Base-by-base conservation (phyloP, 345 rosid genomes). In the Triadica sebifera region DNA sequence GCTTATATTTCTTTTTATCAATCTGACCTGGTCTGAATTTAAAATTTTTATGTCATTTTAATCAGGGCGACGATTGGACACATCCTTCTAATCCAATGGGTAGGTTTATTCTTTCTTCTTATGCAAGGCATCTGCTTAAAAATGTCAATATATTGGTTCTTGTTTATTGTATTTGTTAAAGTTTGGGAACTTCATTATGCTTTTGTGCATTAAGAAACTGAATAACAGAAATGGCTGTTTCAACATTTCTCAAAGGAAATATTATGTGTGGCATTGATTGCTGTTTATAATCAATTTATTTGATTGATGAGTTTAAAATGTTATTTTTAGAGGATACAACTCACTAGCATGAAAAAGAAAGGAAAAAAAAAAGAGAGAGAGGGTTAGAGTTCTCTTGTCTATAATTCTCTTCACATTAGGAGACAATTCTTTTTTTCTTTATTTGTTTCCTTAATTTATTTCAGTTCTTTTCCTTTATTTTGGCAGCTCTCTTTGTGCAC, bases 51-150 rank as follows among this genome's bases (percentile, higher is more conserved):
- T 46, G 6, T 34, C 47, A 58, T 38, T 72, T 78, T 63, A 65
- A 73, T 46, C 80, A 86, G 89, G 83, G 53, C 43, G 87, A 82
- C 46, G 82, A 77, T 67, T 65, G 78, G 83, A 74, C 65, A 2
- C 37, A 45, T 51, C 80, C 82, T 65, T 72, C 82, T 80, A 49
- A 57, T 62, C 57, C 69, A 8, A 56, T 59, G 9, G 89, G 89
- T 84, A 74, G 69, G 77, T 25, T 45, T 49, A 29, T 50, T 69
- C 6, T 22, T 61, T 59, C 25, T n/a, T 67, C 7, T 45, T 58
- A 63, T 38, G 20, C 43, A 11, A 22, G 52, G 61, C 60, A 6
- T 55, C 24, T 55, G 20, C 25, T 52, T 17, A 55, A 55, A 12
- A 20, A 19, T 12, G 7, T 22, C 37, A 29, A 47, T 73, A 20